These are phyloP conservation scores for Globisporangium parvum DNA, from an alignment of 352 stramenopile genomes.

Conservation along the genomic window DNA sequence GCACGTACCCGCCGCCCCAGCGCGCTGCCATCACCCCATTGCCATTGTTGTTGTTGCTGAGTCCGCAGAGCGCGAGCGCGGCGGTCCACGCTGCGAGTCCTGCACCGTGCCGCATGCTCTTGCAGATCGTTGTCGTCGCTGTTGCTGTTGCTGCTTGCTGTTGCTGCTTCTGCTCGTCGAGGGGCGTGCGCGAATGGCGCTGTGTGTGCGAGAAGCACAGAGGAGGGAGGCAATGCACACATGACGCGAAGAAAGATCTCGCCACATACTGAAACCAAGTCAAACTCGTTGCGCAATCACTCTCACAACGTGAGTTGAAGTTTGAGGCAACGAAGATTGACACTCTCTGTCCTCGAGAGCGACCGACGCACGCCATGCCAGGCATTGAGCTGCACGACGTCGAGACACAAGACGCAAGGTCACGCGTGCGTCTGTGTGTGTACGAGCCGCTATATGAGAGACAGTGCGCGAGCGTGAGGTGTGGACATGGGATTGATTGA, in stretches of 20 bases:
- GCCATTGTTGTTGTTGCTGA: background rate
- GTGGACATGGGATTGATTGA: background rate
- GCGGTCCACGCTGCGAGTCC: background rate
- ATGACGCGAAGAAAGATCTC: too few species aligned
- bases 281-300: background rate
- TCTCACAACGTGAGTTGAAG: background rate
- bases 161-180: background rate
- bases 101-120: constrained; percentile 17
- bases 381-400: too few species aligned
- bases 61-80: constrained; percentile 1
- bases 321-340: background rate
- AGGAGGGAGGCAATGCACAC: too few species aligned
- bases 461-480: too few species aligned
- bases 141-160: constrained; percentile 15
- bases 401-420: too few species aligned
- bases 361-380: too few species aligned
- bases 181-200: background rate
- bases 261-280: background rate
- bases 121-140: too few species aligned
- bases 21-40: background rate
- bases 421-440: background rate
- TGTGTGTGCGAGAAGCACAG: background rate
- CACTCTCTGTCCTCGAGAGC: too few species aligned
- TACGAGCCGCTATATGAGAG: too few species aligned
- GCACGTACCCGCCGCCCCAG: constrained; percentile 58